Evolutionary conservation across 805 yeast species (phyloP).

Genomic region (Nakazawaea populi): DNA sequence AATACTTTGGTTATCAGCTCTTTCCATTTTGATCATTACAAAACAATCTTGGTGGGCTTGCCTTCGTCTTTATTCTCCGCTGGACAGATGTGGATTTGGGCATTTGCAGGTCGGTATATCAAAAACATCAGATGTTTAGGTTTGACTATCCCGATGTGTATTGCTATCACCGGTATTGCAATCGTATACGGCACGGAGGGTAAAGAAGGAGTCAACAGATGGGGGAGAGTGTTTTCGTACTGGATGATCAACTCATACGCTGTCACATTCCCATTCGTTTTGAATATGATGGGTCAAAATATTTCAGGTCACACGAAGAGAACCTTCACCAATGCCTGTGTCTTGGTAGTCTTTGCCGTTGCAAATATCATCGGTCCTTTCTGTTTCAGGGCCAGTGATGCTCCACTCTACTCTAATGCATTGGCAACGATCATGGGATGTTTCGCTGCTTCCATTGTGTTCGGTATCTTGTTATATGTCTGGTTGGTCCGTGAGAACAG

Average conservation of each 20-base stretch:
- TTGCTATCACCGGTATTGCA: conserved; percentile 20
- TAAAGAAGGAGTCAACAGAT: conserved; percentile 15
- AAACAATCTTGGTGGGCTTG: conserved; percentile 12
- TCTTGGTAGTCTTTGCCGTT: conserved; percentile 42
- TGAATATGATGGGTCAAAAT: conserved; percentile 26
- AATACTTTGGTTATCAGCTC: conserved; percentile 20
- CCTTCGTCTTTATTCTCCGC: conserved; percentile 19
- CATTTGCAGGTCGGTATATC: conserved; percentile 12
- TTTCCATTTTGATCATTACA: conserved; percentile 8
- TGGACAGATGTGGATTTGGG: conserved; percentile 11
- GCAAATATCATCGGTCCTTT: conserved; percentile 53
- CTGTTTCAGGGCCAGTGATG: conserved; percentile 36
- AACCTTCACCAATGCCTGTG: conserved; percentile 34
- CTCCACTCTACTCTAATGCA: conserved; percentile 38
- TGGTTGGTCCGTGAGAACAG: conserved; percentile 32
- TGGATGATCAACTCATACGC: conserved; percentile 26
- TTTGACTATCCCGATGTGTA: conserved; percentile 17
- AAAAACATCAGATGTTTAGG: conserved; percentile 18
- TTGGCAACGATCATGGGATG: conserved; percentile 29
- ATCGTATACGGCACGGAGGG: conserved; percentile 22
- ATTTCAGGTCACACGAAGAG: conserved; percentile 51
- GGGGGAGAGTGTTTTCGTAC: conserved; percentile 25
- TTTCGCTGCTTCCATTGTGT: conserved; percentile 30
- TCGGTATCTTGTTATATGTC: conserved; percentile 23
- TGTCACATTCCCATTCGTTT: conserved; percentile 20